Conservation (phyloP, 148 eudicot genomes). For the Linanthus parryae region DNA sequence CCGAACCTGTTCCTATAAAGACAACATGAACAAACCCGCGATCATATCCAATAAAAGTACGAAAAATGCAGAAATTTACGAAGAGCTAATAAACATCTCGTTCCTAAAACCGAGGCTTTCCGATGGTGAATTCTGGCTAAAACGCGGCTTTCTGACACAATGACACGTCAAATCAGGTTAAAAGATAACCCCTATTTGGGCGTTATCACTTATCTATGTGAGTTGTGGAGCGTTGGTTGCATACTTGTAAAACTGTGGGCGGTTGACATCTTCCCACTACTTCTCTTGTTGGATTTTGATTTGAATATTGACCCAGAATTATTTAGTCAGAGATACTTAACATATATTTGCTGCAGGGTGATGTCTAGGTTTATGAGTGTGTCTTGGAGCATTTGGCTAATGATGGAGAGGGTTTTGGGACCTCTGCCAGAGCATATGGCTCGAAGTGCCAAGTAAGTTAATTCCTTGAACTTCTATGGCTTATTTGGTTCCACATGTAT, state of each 20-base stretch:
- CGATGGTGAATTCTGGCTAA: too few species aligned
- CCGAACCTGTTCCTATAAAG: too few species aligned
- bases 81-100: too few species aligned
- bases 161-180: too few species aligned
- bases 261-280: conserved; percentile 24
- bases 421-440: conserved; percentile 74
- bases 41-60: too few species aligned
- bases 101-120: too few species aligned
- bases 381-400: conserved; percentile 88
- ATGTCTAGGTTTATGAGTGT: conserved; percentile 71
- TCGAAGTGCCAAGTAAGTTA: conserved; percentile 54
- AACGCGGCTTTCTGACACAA: too few species aligned
- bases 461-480: not conserved
- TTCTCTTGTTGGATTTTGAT: not conserved
- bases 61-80: too few species aligned
- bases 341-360: conserved; percentile 46
- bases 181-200: too few species aligned
- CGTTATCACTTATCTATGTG: conserved; percentile 84
- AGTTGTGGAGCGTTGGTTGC: conserved; percentile 87
- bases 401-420: conserved; percentile 88
- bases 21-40: too few species aligned
- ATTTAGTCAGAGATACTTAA: not conserved
- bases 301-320: not conserved
- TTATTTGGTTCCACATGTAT: too few species aligned
- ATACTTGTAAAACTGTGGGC: conserved; percentile 79